These are phyloP conservation scores for Periconia sp. DNA, from an alignment of 2,329 filamentous ascomycete species.

Conservation along the genomic window DNA sequence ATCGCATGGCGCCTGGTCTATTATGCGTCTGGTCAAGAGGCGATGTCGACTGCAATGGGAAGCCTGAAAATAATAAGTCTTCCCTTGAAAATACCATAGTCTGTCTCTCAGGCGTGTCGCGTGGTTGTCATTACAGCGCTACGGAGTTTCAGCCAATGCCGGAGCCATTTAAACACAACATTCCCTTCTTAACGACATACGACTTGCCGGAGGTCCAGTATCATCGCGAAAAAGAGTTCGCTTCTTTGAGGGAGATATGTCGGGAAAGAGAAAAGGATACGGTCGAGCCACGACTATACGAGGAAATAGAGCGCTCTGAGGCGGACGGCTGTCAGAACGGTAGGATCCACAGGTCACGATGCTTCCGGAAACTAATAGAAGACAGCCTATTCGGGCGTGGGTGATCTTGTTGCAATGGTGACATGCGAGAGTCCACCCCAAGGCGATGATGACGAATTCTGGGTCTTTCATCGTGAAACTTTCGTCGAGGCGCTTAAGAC, in stretches of 20 bases:
- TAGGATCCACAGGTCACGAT: neutral
- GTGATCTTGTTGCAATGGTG: slow-evolving; percentile 6
- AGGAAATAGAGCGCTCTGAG: slow-evolving; percentile 4
- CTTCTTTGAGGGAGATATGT: neutral
- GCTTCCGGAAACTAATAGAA: neutral
- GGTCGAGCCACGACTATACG: slow-evolving; percentile 7
- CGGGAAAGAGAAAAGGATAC: neutral
- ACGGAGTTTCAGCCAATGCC: slow-evolving; percentile 3
- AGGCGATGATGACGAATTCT: neutral
- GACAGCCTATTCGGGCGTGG: slow-evolving; percentile 2
- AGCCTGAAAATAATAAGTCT: too few relatives aligned
- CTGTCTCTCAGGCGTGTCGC: slow-evolving; percentile 4
- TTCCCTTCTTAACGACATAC: slow-evolving; percentile 9
- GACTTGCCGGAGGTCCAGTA: slow-evolving; percentile 5
- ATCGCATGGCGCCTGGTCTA: slow-evolving; percentile 8
- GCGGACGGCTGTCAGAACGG: slow-evolving; percentile 6
- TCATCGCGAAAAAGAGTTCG: slow-evolving; percentile 8
- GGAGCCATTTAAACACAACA: slow-evolving; percentile 6
- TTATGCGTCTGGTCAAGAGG: slow-evolving; percentile 7
- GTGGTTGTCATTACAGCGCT: slow-evolving; percentile 2
- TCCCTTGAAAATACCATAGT: slow-evolving; percentile 9
- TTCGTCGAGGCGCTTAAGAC: slow-evolving; percentile 1
- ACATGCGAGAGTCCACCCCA: slow-evolving; percentile 1
- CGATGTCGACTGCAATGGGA: too few relatives aligned
- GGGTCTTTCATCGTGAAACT: slow-evolving; percentile 4